A percentile compares a stretch with the other conserved stretches of the same genome.
Conservation (phyloP, 2,329 filamentous ascomycete species). For the Xylaria sp. region DNA sequence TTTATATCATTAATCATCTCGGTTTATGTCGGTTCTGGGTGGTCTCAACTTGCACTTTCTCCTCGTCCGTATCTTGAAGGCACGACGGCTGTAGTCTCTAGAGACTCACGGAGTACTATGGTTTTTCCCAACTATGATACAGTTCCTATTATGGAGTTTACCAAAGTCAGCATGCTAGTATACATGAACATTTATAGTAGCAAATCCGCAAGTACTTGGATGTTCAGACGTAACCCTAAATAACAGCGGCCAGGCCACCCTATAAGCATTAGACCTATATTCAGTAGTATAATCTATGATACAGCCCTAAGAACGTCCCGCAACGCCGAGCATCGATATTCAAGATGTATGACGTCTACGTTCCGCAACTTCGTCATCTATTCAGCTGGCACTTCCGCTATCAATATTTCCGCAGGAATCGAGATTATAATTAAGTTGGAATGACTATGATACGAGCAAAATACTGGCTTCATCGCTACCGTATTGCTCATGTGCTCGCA, state of each 20-base stretch:
- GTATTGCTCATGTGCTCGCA: background rate
- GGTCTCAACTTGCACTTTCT: background rate
- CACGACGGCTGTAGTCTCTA: background rate
- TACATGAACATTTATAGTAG: background rate
- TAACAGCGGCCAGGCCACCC: background rate
- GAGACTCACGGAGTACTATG: background rate
- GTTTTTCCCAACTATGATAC: background rate
- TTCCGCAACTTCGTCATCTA: background rate
- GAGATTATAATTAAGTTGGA: background rate
- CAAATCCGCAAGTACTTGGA: background rate
- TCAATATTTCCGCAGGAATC: background rate
- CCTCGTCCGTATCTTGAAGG: background rate
- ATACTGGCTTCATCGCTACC: background rate
- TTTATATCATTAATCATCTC: slow-evolving; percentile 22
- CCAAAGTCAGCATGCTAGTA: background rate
- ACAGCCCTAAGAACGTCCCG: background rate
- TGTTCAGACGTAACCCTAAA: background rate
- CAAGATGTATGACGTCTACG: background rate
- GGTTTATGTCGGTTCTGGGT: background rate
- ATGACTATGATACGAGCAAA: background rate
- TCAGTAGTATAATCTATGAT: background rate
- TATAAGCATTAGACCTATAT: background rate
- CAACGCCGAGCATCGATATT: slow-evolving; percentile 1
- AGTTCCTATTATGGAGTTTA: background rate
- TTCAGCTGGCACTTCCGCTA: background rate